phyloP scores from a whole-genome alignment of 352 stramenopile species.

The Phytopythium cucurbitacearum region DNA sequence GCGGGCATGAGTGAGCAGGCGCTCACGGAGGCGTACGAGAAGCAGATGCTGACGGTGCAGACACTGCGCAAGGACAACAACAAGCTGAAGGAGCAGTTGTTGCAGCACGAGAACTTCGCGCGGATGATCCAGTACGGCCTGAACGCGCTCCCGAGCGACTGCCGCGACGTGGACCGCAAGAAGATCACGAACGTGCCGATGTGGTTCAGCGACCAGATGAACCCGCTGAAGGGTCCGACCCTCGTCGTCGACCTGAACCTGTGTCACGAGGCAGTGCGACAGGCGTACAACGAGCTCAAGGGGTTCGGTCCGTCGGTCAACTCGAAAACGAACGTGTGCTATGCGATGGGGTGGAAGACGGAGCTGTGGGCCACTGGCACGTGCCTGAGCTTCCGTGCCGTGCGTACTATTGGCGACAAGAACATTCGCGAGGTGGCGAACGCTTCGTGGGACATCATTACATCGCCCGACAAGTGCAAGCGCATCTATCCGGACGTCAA shows the following conservation, averaged over 20 bases:
- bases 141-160: conserved; percentile 72
- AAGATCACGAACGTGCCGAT: conserved; percentile 66
- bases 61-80: conserved; percentile 82
- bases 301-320: conserved; percentile 67
- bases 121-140: conserved; percentile 83
- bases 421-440: conserved; percentile 71
- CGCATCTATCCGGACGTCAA: conserved; percentile 83
- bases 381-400: conserved; percentile 69
- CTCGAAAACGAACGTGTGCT: conserved; percentile 83
- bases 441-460: conserved; percentile 82
- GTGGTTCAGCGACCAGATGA: conserved; percentile 83
- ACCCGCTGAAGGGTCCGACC: conserved; percentile 65
- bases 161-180: conserved; percentile 72
- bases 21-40: conserved; percentile 74
- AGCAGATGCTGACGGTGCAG: conserved; percentile 80
- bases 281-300: conserved; percentile 79
- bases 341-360: conserved; percentile 84
- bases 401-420: conserved; percentile 57
- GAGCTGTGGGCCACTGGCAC: conserved; percentile 76
- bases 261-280: conserved; percentile 73
- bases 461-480: conserved; percentile 76
- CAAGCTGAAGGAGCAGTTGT: conserved; percentile 74
- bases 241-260: conserved; percentile 73
- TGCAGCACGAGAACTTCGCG: conserved; percentile 83
- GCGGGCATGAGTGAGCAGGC: conserved; percentile 77